phyloP scores from a whole-genome alignment of 257 asterid species.

The Mentha longifolia region DNA sequence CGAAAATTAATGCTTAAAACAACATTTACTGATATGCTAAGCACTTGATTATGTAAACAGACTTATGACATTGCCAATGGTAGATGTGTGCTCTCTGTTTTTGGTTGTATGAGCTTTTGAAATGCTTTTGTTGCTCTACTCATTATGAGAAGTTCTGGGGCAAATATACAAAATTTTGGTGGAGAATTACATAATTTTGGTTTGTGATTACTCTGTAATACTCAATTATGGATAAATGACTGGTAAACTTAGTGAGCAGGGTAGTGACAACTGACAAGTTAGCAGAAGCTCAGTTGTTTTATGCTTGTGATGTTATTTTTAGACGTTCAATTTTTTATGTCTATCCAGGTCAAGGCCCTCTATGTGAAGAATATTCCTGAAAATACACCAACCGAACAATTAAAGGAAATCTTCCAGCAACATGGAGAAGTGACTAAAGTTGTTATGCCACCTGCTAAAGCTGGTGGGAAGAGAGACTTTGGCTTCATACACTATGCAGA shows the following conservation, averaged over 20 bases:
- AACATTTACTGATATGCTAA: neutral
- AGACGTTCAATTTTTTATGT: neutral
- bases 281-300: slow-evolving; percentile 23
- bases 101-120: slow-evolving; percentile 24
- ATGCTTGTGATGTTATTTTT: slow-evolving; percentile 17
- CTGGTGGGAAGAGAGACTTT: slow-evolving; percentile 91
- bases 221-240: neutral
- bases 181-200: neutral
- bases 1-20: neutral
- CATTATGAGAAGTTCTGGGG: slow-evolving; percentile 3
- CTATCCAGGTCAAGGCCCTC: slow-evolving; percentile 90
- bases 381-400: slow-evolving; percentile 71
- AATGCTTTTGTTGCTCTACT: slow-evolving; percentile 12
- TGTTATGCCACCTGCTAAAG: slow-evolving; percentile 95
- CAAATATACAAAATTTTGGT: neutral
- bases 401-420: slow-evolving; percentile 79
- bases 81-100: slow-evolving; percentile 15
- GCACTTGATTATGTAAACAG: slow-evolving; percentile 1
- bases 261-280: neutral
- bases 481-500: slow-evolving; percentile 93
- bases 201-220: slow-evolving; percentile 24
- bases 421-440: slow-evolving; percentile 95
- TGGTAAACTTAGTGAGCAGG: slow-evolving; percentile 11
- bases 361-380: slow-evolving; percentile 93
- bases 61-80: slow-evolving; percentile 2